Percentiles rank a stretch among this genome's conserved stretches.
These are phyloP conservation scores for Magnolia changhungtana DNA, from an alignment of 164 flowering plant genomes.

Conservation along the genomic window DNA sequence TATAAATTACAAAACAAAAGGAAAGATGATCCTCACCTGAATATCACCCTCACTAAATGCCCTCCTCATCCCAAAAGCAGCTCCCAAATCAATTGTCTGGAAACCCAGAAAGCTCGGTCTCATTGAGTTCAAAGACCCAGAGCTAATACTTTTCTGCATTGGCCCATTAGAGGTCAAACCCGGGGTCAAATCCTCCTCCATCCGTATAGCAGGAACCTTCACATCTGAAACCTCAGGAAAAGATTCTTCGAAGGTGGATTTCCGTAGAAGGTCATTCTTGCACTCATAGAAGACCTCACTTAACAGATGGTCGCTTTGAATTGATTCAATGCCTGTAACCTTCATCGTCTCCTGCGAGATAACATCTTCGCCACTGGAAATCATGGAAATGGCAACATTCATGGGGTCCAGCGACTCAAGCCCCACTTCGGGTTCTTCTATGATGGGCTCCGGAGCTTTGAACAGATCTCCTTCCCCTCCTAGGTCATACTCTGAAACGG, in stretches of 20 bases:
- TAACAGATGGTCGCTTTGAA: constrained; percentile 52
- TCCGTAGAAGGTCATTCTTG: constrained; percentile 65
- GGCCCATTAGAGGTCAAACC: constrained; percentile 22
- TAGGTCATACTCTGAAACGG: constrained; percentile 68
- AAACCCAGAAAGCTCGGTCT: constrained; percentile 65
- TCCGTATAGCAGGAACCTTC: constrained; percentile 32
- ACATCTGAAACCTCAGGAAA: constrained; percentile 43
- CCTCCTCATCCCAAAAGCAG: constrained; percentile 83
- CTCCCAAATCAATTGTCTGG: constrained; percentile 52
- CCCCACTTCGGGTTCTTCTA: constrained; percentile 55
- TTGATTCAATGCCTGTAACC: constrained; percentile 39
- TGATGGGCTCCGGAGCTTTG: constrained; percentile 68
- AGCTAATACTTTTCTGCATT: constrained; percentile 72
- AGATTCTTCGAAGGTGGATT: constrained; percentile 45
- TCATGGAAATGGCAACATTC: constrained; percentile 76
- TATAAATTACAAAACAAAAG: neutral
- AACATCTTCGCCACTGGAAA: constrained; percentile 64
- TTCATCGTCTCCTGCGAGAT: constrained; percentile 44
- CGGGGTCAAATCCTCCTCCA: constrained; percentile 31
- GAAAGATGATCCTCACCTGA: constrained; percentile 48
- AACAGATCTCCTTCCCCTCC: constrained; percentile 90
- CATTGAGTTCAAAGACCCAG: constrained; percentile 64
- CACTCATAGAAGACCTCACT: constrained; percentile 76
- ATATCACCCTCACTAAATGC: constrained; percentile 97
- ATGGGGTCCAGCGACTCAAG: constrained; percentile 47